Base-by-base conservation (phyloP, 2,329 filamentous ascomycete species). In the Penicillium sp. region DNA sequence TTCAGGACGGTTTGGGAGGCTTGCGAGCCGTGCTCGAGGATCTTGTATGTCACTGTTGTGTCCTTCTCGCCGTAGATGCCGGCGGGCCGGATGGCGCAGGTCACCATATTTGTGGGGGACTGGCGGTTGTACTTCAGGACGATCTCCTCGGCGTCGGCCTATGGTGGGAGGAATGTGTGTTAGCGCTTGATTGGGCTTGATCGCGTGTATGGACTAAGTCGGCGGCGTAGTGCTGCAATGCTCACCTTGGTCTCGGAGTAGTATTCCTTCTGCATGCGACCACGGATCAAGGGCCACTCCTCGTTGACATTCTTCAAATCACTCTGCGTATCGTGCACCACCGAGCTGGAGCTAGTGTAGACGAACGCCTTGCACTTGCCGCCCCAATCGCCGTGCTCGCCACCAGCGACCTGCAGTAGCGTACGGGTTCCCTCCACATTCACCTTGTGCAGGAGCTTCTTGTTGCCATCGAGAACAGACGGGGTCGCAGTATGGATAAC, bases 11-110 rank as follows among this genome's bases (percentile, higher is more conserved):
- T 82, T 62, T 67, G 65, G 6, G 79, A 79, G 14, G 76, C 76
- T 43, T 86, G 83, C 60, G 83, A 82, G 73, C 89, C 90, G 68
- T 90, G 86, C 63, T 87, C 84, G 70, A 96, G 82, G 63, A 97
- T 84, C 67, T 89, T 86, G 63, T 88, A 86, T 37, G 94, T 86
- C 14, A 88, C 78, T 72, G 92, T 89, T 55, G 86, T 86, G 79
- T 99, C 95, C 69, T 91, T 91, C 72, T 95, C 91, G 69, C 94
- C 94, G 71, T 96, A 91, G 75, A 98, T 96, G 66, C 91, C 91
- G 12, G 92, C 90, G 6, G 93, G 91, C 15, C 95, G 90, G 64
- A 98, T 84, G 34, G 92, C 83, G 70, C 86, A 86, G n/a, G 92
- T 96, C 10, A 91, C 82, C 75, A 96, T 86, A 45, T 80, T 79